Conservation (phyloP, 768 basidiomycete genomes). For the Plicaturopsis crispa region DNA sequence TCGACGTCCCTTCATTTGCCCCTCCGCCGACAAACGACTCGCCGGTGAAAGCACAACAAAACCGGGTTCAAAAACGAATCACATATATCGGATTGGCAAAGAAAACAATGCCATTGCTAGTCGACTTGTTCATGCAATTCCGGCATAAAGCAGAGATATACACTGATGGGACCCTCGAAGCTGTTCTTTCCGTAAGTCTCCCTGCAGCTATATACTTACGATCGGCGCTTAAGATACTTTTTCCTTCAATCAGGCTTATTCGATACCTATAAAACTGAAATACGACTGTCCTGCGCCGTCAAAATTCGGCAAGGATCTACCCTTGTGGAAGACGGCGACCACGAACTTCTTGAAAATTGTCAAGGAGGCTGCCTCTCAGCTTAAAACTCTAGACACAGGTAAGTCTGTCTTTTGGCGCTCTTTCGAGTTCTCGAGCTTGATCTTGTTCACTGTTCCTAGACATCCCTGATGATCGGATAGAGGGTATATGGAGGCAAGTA, state of each 20-base stretch:
- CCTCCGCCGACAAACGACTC: slow-evolving; percentile 8
- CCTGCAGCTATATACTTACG: background rate
- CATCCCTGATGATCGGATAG: slow-evolving; percentile 55
- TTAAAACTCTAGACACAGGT: slow-evolving; percentile 48
- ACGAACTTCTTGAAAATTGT: slow-evolving; percentile 67
- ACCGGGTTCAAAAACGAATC: slow-evolving; percentile 48
- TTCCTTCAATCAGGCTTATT: slow-evolving; percentile 52
- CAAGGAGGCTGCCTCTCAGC: slow-evolving; percentile 50
- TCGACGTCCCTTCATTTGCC: slow-evolving; percentile 38
- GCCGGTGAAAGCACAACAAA: slow-evolving; percentile 29
- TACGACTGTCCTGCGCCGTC: slow-evolving; percentile 91
- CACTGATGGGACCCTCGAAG: slow-evolving; percentile 76
- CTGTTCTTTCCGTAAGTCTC: slow-evolving; percentile 61
- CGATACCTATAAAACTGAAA: slow-evolving; percentile 88
- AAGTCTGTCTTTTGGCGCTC: slow-evolving; percentile 6
- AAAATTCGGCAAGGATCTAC: slow-evolving; percentile 78
- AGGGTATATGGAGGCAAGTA: slow-evolving; percentile 81
- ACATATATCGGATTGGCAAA: slow-evolving; percentile 91
- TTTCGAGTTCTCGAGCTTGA: background rate
- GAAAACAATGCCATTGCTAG: slow-evolving; percentile 76
- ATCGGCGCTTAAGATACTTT: background rate
- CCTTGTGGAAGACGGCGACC: slow-evolving; percentile 95
- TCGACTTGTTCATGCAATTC: slow-evolving; percentile 68
- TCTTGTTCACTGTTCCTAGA: slow-evolving; percentile 22
- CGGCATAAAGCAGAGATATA: slow-evolving; percentile 58